phyloP scores from a whole-genome alignment of 1,284 basidiomycete species.

The Phellopilus nigrolimitatus region DNA sequence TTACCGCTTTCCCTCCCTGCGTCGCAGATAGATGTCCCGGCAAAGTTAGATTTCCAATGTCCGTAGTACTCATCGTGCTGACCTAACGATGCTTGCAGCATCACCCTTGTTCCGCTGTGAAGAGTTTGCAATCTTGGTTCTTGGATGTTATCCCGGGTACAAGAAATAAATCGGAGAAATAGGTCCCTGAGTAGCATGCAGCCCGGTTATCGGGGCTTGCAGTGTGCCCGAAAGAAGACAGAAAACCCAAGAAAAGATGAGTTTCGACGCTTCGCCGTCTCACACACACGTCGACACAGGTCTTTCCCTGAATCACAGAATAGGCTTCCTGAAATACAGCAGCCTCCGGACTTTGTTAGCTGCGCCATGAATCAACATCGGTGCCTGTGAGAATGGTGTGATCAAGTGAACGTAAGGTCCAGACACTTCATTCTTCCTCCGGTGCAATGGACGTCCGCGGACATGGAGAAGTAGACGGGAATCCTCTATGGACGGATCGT shows the following conservation, averaged over 20 bases:
- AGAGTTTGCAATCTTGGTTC: background rate
- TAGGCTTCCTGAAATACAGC: no score
- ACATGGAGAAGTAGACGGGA: no score
- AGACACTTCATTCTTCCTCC: no score
- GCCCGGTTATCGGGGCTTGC: background rate
- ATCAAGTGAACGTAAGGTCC: no score
- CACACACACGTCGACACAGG: no score
- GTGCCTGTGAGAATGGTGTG: no score
- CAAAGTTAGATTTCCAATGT: conserved; percentile 19
- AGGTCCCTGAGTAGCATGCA: background rate
- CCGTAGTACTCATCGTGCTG: conserved; percentile 8
- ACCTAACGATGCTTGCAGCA: conserved; percentile 2
- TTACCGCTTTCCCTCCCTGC: conserved; percentile 9
- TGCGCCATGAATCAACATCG: no score
- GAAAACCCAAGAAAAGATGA: background rate
- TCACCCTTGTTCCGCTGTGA: background rate
- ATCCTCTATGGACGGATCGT: no score
- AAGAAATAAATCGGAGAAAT: background rate
- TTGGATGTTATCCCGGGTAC: background rate
- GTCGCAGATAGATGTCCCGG: conserved; percentile 6
- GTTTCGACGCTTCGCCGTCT: background rate
- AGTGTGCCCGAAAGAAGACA: background rate
- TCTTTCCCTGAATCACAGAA: no score
- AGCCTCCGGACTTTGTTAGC: no score
- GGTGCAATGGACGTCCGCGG: no score